Evolutionary conservation across 208 protist species (phyloP).

Genomic region (Crithidia mellificae): DNA sequence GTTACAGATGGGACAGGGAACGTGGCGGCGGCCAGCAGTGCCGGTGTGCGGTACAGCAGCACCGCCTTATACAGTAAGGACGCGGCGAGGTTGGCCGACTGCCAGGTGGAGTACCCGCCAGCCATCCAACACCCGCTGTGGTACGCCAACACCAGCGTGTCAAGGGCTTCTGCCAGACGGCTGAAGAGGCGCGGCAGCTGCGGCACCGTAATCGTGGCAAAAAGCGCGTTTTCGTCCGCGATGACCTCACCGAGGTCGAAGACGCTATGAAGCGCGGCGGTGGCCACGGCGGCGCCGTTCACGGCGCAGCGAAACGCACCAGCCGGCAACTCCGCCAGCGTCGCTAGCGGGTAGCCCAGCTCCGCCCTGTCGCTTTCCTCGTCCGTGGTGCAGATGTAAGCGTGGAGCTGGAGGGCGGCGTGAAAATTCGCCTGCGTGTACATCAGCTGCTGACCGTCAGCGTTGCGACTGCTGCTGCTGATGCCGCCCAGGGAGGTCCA

Average conservation of each 20-base stretch:
- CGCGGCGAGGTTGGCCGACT: conserved; percentile 8
- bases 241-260: conserved; percentile 17
- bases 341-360: background rate
- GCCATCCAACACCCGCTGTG: conserved; percentile 13
- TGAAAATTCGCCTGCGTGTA: conserved; percentile 14
- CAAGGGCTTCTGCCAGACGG: conserved; percentile 26
- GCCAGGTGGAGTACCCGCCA: conserved; percentile 17
- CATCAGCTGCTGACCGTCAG: background rate
- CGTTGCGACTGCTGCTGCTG: background rate
- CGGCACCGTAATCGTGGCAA: conserved; percentile 17
- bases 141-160: conserved; percentile 7
- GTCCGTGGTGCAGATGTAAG: conserved; percentile 10
- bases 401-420: conserved; percentile 17
- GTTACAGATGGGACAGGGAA: conserved; percentile 28
- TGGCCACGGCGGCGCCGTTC: conserved; percentile 14
- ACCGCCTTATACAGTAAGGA: conserved; percentile 24
- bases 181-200: conserved; percentile 28
- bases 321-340: conserved; percentile 23
- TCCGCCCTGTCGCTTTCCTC: conserved; percentile 1
- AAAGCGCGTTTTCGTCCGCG: conserved; percentile 9
- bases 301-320: conserved; percentile 19
- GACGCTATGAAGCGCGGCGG: conserved; percentile 11
- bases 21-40: conserved; percentile 4
- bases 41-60: conserved; percentile 14
- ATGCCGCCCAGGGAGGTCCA: conserved; percentile 12